Evolutionary conservation across 1,284 basidiomycete genomes (phyloP).

Genomic region (Microstroma glucosiphilum): DNA sequence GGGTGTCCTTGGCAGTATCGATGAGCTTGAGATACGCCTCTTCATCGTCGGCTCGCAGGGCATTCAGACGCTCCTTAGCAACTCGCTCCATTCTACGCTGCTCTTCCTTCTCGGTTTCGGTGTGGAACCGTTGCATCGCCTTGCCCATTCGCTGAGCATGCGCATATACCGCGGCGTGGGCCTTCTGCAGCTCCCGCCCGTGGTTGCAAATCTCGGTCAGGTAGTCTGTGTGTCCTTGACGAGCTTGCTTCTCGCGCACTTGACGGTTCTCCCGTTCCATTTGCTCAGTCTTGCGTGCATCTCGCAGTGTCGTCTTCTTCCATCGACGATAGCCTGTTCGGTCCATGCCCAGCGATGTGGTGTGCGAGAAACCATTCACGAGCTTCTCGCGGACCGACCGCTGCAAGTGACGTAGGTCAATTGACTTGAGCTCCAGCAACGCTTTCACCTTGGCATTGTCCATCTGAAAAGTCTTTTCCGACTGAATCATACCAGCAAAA

Average conservation of each 20-base stretch:
- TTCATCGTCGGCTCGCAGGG: constrained; percentile 95
- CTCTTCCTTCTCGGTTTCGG: constrained; percentile 57
- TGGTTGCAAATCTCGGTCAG: constrained; percentile 81
- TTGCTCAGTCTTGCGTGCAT: constrained; percentile 82
- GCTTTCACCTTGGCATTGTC: constrained; percentile 71
- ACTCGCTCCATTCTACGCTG: constrained; percentile 77
- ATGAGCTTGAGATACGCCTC: constrained; percentile 99
- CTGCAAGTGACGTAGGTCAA: constrained; percentile 87
- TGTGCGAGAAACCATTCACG: constrained; percentile 78
- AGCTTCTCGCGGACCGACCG: constrained; percentile 76
- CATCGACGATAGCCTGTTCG: constrained; percentile 82
- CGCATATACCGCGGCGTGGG: constrained; percentile 58
- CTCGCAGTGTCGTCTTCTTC: constrained; percentile 79
- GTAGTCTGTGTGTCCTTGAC: constrained; percentile 93
- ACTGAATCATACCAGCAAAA: neutral
- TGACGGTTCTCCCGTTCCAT: constrained; percentile 84
- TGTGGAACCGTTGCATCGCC: constrained; percentile 54
- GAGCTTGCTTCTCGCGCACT: constrained; percentile 86
- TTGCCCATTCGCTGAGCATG: constrained; percentile 55
- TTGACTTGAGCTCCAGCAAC: constrained; percentile 85
- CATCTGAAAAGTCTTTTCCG: constrained; percentile 14
- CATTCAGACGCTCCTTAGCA: constrained; percentile 95
- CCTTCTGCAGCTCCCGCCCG: constrained; percentile 66
- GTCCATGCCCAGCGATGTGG: constrained; percentile 79
- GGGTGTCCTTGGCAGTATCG: constrained; percentile 97